Evolutionary conservation across 1,139 yeast genomes (phyloP), one percentile per base, ranked within the genome.

Genomic region (Geotrichum australiense): DNA sequence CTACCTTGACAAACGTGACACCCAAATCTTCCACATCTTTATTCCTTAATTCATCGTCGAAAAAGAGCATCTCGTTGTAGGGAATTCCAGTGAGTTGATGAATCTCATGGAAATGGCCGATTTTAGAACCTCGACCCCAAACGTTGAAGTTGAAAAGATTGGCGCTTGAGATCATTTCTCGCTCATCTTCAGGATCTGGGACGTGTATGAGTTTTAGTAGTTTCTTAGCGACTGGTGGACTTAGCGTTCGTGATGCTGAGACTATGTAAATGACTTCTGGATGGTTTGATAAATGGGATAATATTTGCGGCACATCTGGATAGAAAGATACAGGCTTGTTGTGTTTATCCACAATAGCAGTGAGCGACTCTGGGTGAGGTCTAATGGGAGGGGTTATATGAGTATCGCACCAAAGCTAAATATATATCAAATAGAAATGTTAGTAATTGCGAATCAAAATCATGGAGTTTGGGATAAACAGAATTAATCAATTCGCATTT

Each of bases 61-160:
- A 82, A 40, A 82, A 67, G 10, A 81, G 65, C 67, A 79, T 74
- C 25, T 76, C 71, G 1, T 72, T 66, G 39, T 58, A 64, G 3
- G 57, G 62, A 14, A 78, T 63, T n/a, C 71, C 76, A 4, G 76
- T 63, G 29, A 65, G 69, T 41, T 66, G 60, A 0, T 75, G 71
- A 21, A 73, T 50, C 37, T 65, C 65, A 23, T 59, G 56, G 39
- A 82, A 75, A 56, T 82, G 93, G 29, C 63, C 66, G 12, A 67
- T 67, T 55, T 82, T 82, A n/a, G 79, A 64, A 2, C 80, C 79
- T 32, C 71, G 70, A 0, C 87, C 86, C 82, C 83, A 80, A 49
- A 77, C 83, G 39, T 73, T 59, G 43, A 69, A 68, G 45, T 70
- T 71, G 47, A 82, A 76, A 46, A 61, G 71, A 11, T 65, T 54